Evolutionary conservation across 2,329 filamentous ascomycete genomes (phyloP), one percentile per base, ranked within the genome.

Genomic region (Apiospora aurea): DNA sequence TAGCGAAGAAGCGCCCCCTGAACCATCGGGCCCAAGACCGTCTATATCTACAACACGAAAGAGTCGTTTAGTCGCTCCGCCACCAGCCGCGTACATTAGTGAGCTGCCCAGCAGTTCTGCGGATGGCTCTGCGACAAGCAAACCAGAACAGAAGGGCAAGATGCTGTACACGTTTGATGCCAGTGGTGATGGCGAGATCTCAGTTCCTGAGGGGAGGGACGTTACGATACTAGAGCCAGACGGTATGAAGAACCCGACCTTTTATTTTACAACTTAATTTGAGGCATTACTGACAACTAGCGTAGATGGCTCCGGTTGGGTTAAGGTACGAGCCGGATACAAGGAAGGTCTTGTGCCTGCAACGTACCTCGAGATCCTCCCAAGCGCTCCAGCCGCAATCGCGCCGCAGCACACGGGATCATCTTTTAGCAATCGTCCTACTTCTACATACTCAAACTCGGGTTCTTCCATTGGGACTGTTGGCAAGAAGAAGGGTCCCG

Each of bases 91-190:
- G 44, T 98, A 97, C 79, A 87, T 96, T 73, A 92, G 90, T 75
- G 89, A 93, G 73, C 82, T 91, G 49, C 89, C 92, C 6, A 87
- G 89, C 76, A 83, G 83, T 78, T 74, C 84, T 21, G 79, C 83
- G 0, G 87, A 88, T 72, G 86, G 85, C 14, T 80, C 80, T 2
- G 79, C 80, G 11, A 79, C 73, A 10, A 68, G 71, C 24, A 78
- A 76, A 69, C 73, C 86, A 71, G 89, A 93, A 78, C 91, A 91
- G 75, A 92, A 87, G 80, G 96, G 93, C 67, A 97, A 92, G 82
- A 97, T 98, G 95, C 77, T 98, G 0, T 99, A 98, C 79, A 77
- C 89, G 0, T 99, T 98, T 78, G 92, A 97, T 74, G 93, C 92
- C 11, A 92, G 87, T 70, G 93, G 92, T 1, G 91, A 93, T 0